Conservation (phyloP, 2,329 filamentous ascomycete species). For the Sporothrix inflata region DNA sequence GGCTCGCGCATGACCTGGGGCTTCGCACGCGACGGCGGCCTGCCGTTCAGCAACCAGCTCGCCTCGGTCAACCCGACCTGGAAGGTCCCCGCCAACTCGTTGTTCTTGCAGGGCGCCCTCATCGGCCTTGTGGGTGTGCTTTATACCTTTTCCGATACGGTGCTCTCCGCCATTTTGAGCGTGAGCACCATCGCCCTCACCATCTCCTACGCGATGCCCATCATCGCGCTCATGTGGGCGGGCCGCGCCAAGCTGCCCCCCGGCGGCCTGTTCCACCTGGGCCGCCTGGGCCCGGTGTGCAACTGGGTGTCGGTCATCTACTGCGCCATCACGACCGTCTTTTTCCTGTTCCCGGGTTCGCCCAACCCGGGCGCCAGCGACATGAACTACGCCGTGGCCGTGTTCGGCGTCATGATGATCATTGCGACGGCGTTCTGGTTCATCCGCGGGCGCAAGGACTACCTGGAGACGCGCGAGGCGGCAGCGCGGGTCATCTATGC, state of each 20-base stretch:
- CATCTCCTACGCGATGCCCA: conserved; percentile 56
- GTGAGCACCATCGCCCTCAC: conserved; percentile 61
- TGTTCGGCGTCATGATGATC: conserved; percentile 33
- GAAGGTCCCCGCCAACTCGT: conserved; percentile 44
- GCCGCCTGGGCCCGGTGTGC: conserved; percentile 26
- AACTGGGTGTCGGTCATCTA: conserved; percentile 33
- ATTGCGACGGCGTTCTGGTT: conserved; percentile 33
- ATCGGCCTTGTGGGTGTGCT: conserved; percentile 38
- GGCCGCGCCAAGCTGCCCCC: conserved; percentile 58
- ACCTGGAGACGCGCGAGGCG: conserved; percentile 26
- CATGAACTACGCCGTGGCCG: conserved; percentile 34
- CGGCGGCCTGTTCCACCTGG: conserved; percentile 35
- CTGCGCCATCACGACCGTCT: conserved; percentile 32
- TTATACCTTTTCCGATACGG: conserved; percentile 57
- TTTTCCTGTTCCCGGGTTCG: conserved; percentile 32
- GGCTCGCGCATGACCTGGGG: conserved; percentile 45
- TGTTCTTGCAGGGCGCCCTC: conserved; percentile 26
- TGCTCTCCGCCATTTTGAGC: conserved; percentile 57
- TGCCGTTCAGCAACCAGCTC: conserved; percentile 48
- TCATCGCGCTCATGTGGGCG: conserved; percentile 50
- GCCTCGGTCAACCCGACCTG: conserved; percentile 43
- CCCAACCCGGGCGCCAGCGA: conserved; percentile 30
- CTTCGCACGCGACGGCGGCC: conserved; percentile 52
- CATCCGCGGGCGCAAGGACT: conserved; percentile 29
- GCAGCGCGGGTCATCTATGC: conserved; percentile 28